phyloP scores from a whole-genome alignment of 2,329 filamentous ascomycete genomes.

The Alternaria novae-zelandiae region DNA sequence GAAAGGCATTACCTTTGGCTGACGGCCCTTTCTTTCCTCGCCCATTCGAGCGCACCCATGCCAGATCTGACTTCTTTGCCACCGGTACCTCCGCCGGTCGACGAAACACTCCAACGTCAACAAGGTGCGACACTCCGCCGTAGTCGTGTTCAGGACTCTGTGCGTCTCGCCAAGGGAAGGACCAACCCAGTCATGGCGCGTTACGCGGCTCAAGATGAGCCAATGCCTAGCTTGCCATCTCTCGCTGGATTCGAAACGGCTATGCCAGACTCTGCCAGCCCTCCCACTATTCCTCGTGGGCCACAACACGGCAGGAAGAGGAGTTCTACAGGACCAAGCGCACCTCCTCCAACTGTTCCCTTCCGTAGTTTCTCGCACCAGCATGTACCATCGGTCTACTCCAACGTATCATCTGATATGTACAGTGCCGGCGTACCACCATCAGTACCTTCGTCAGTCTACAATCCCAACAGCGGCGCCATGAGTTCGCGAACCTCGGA shows the following conservation, averaged over 20 bases:
- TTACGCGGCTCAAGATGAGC: conserved; percentile 39
- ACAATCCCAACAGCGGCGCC: conserved; percentile 47
- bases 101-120: conserved; percentile 44
- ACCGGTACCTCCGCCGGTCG: conserved; percentile 51
- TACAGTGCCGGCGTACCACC: conserved; percentile 42
- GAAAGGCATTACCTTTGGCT: conserved; percentile 96
- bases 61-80: conserved; percentile 68
- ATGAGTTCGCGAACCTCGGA: conserved; percentile 61
- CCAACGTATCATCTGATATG: conserved; percentile 49
- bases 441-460: conserved; percentile 48
- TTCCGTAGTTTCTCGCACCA: conserved; percentile 78
- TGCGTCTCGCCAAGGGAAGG: conserved; percentile 82
- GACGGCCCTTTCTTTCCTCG: conserved; percentile 91
- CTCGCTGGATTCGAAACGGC: conserved; percentile 48
- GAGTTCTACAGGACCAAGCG: conserved; percentile 83
- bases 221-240: conserved; percentile 40
- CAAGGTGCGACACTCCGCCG: conserved; percentile 54
- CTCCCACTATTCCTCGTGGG: conserved; percentile 75
- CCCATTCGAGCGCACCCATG: conserved; percentile 82
- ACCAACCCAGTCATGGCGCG: conserved; percentile 44
- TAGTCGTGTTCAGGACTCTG: conserved; percentile 81
- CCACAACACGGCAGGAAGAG: conserved; percentile 79
- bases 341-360: conserved; percentile 68
- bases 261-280: conserved; percentile 69
- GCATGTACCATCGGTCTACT: conserved; percentile 48